Conservation (phyloP, 257 asterid species). For the Capsicum pubescens region DNA sequence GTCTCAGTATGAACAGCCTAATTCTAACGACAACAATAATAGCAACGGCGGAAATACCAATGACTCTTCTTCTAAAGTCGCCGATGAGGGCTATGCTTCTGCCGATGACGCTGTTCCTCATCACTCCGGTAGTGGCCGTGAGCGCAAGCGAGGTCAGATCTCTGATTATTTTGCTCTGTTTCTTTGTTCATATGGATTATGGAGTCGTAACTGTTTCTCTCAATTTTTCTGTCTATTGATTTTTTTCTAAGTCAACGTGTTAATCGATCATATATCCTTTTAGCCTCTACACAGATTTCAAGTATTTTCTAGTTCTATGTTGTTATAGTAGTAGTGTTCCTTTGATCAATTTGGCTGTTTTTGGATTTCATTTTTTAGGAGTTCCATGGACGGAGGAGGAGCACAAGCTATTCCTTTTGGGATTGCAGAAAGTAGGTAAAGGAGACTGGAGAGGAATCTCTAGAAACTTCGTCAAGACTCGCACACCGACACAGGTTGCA, state of each 20-base stretch:
- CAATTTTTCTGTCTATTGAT: not conserved
- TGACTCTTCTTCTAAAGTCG: constrained; percentile 42
- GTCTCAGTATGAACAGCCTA: constrained; percentile 61
- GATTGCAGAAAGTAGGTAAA: constrained; percentile 78
- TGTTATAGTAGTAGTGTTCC: not conserved
- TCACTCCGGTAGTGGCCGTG: constrained; percentile 59
- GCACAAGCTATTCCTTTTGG: constrained; percentile 79
- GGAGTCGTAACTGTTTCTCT: not conserved
- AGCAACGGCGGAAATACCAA: constrained; percentile 21
- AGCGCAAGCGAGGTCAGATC: constrained; percentile 93
- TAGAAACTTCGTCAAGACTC: constrained; percentile 78
- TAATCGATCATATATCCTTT: constrained; percentile 23
- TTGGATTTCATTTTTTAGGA: constrained; percentile 45
- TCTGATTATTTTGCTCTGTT: constrained; percentile 26
- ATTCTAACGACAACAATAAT: constrained; percentile 9
- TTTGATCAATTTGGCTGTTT: not conserved
- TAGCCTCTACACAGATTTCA: too few relatives aligned
- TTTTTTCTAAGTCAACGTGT: constrained; percentile 11
- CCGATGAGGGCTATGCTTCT: constrained; percentile 66
- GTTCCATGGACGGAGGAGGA: constrained; percentile 95
- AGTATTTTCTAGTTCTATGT: too few relatives aligned
- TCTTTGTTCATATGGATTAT: too few relatives aligned
- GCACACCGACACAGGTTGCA: constrained; percentile 95
- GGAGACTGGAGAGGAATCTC: constrained; percentile 97
- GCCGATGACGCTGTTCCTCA: constrained; percentile 72